Evolutionary conservation across 257 asterid genomes (phyloP).

Genomic region (Fraxinus pennsylvanica): DNA sequence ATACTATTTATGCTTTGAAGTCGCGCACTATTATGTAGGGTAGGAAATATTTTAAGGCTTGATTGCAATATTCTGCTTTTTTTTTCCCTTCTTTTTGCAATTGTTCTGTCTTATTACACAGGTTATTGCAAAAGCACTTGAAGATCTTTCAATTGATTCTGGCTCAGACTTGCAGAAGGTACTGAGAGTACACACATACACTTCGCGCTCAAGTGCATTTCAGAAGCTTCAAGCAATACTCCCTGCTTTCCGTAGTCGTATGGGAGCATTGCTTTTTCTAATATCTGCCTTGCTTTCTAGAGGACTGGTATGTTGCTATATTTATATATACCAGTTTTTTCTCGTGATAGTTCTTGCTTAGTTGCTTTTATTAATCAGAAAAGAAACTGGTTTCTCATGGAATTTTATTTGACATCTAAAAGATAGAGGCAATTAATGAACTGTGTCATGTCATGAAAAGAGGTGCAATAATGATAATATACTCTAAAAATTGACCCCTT

Average conservation of each 20-base stretch:
- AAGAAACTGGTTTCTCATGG: not conserved
- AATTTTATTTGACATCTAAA: not conserved
- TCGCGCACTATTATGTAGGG: slow-evolving; percentile 3
- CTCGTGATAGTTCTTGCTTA: slow-evolving; percentile 3
- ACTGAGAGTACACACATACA: slow-evolving; percentile 60
- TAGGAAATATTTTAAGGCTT: slow-evolving; percentile 19
- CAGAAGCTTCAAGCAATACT: slow-evolving; percentile 69
- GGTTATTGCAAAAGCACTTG: slow-evolving; percentile 67
- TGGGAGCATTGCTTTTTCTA: slow-evolving; percentile 94
- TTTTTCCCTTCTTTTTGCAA: not conserved
- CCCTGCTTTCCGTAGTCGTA: slow-evolving; percentile 82
- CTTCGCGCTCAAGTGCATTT: slow-evolving; percentile 53
- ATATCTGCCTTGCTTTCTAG: slow-evolving; percentile 92
- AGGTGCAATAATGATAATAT: not conserved
- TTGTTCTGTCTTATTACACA: slow-evolving; percentile 27
- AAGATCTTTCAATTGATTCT: slow-evolving; percentile 75
- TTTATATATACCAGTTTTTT: not conserved
- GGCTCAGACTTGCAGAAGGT: slow-evolving; percentile 68
- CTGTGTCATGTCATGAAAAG: not conserved
- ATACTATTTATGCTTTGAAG: not conserved
- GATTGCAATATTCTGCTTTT: not conserved
- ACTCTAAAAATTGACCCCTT: not conserved
- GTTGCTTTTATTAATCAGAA: not conserved
- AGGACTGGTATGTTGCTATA: slow-evolving; percentile 69
- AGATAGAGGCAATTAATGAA: not conserved